phyloP scores from a whole-genome alignment of 2,329 filamentous ascomycete genomes.

The Colletotrichum scovillei region DNA sequence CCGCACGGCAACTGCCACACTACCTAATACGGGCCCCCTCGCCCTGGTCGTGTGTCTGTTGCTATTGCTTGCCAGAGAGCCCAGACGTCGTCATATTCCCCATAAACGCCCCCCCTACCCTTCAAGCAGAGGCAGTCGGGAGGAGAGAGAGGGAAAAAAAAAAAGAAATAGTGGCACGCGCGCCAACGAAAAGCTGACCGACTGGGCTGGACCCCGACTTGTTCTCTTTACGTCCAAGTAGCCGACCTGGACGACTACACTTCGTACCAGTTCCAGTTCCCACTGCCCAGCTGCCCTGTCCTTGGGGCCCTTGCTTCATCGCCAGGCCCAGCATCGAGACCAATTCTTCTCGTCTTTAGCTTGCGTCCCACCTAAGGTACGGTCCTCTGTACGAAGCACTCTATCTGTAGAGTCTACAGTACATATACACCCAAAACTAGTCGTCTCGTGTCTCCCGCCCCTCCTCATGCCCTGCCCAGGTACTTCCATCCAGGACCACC shows the following conservation, averaged over 20 bases:
- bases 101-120: slow-evolving; percentile 9
- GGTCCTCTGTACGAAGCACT: background rate
- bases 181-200: slow-evolving; percentile 28
- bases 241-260: background rate
- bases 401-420: no score
- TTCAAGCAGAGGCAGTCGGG: background rate
- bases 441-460: background rate
- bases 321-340: background rate
- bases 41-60: slow-evolving; percentile 3
- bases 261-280: background rate
- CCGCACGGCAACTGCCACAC: background rate
- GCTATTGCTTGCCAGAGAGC: slow-evolving; percentile 1
- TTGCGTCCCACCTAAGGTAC: background rate
- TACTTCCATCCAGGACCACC: background rate
- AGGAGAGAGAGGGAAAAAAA: background rate
- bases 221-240: background rate
- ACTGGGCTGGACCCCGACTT: slow-evolving; percentile 29
- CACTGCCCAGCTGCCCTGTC: background rate
- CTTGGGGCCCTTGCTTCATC: background rate
- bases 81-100: slow-evolving; percentile 25
- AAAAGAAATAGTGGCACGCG: slow-evolving; percentile 21
- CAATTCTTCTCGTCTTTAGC: background rate
- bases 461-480: background rate
- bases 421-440: background rate
- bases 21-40: background rate